A percentile compares a stretch with the other conserved stretches of the same genome.
Conservation (phyloP, 2,329 filamentous ascomycete genomes). For the Aspergillus quadrilineatus region DNA sequence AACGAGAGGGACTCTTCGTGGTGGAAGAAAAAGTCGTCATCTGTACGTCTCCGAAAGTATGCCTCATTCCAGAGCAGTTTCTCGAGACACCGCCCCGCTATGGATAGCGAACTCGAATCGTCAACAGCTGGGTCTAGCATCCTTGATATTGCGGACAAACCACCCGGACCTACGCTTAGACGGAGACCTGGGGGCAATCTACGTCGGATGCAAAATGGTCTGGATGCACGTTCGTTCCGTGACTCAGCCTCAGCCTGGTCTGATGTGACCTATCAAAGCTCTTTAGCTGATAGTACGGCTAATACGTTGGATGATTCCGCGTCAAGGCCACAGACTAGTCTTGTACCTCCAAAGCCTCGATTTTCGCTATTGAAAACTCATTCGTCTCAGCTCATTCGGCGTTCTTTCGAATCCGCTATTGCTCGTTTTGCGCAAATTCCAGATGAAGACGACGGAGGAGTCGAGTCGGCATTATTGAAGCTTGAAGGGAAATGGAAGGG, state of each 20-base stretch:
- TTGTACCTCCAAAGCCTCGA: slow-evolving; percentile 34
- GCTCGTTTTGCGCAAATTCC: slow-evolving; percentile 84
- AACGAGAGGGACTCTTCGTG: slow-evolving; percentile 25
- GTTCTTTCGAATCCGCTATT: slow-evolving; percentile 85
- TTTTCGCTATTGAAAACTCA: slow-evolving; percentile 50
- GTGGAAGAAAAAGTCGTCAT: slow-evolving; percentile 30
- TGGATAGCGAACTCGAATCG: slow-evolving; percentile 25
- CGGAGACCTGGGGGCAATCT: slow-evolving; percentile 74
- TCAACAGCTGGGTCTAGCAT: slow-evolving; percentile 18
- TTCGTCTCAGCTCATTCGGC: slow-evolving; percentile 57
- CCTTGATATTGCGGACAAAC: slow-evolving; percentile 19
- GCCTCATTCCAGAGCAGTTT: slow-evolving; percentile 47
- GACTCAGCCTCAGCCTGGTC: slow-evolving; percentile 39
- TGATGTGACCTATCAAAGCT: slow-evolving; percentile 35
- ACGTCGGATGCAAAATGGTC: slow-evolving; percentile 64
- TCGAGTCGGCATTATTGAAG: slow-evolving; percentile 89
- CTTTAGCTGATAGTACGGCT: slow-evolving; percentile 24
- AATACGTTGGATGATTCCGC: slow-evolving; percentile 15
- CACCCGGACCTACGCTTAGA: slow-evolving; percentile 58
- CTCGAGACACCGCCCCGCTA: slow-evolving; percentile 30
- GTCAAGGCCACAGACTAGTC: slow-evolving; percentile 28
- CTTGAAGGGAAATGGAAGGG: slow-evolving; percentile 74
- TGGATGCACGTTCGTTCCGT: slow-evolving; percentile 54
- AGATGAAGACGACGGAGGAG: slow-evolving; percentile 82
- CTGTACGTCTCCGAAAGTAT: slow-evolving; percentile 44